Conservation (phyloP, 2,329 filamentous ascomycete genomes). For the Fusarium lyarnte region DNA sequence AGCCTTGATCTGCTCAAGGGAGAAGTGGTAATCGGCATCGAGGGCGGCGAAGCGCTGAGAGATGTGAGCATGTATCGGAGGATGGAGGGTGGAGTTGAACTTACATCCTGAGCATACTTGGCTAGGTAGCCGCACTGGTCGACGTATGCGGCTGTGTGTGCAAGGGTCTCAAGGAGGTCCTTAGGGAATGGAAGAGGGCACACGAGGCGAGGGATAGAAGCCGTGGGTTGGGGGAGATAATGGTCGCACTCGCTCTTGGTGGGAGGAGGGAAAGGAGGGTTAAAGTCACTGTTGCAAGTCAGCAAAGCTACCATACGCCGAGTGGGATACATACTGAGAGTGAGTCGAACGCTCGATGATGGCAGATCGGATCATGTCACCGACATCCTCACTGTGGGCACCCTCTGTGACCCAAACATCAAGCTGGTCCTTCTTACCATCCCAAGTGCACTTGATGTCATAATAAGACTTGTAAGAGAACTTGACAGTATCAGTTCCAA, state of each 20-base stretch:
- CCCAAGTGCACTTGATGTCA: slow-evolving; percentile 24
- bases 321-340: slow-evolving; percentile 4
- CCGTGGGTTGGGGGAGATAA: slow-evolving; percentile 18
- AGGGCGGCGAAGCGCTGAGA: background rate
- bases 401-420: slow-evolving; percentile 10
- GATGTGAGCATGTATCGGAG: accelerated
- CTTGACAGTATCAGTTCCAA: background rate
- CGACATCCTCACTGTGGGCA: background rate
- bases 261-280: background rate
- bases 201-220: slow-evolving; percentile 12
- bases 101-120: slow-evolving; percentile 27
- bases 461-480: slow-evolving; percentile 24
- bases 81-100: accelerated
- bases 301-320: accelerated
- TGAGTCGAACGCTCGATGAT: slow-evolving; percentile 6
- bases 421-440: slow-evolving; percentile 20
- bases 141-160: slow-evolving; percentile 18
- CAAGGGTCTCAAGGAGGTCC: slow-evolving; percentile 14
- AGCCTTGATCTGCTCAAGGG: background rate
- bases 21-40: background rate
- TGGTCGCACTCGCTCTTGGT: slow-evolving; percentile 24
- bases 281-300: slow-evolving; percentile 7
- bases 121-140: slow-evolving; percentile 34
- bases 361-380: slow-evolving; percentile 7
- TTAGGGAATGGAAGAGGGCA: slow-evolving; percentile 21